Percentiles rank a stretch among this genome's conserved stretches.
Conservation (phyloP, 441 rosid genomes). For the Croton setiger region DNA sequence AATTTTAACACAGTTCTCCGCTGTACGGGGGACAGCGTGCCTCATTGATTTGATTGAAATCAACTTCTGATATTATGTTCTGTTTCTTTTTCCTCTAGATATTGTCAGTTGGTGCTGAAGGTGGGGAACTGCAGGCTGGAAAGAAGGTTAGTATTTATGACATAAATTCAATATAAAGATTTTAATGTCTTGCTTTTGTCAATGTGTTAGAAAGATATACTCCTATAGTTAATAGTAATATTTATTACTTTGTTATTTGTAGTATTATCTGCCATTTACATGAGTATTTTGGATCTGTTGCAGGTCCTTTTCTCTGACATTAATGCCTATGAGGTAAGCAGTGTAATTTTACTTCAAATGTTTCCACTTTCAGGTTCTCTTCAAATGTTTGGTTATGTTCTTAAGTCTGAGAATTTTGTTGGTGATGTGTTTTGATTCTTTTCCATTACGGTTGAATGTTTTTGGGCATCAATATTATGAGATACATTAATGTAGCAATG, state of each 20-base stretch:
- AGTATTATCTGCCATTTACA: neutral
- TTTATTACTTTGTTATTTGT: neutral
- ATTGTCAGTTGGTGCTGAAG: conserved; percentile 65
- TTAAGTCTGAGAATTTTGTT: neutral
- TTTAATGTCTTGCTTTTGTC: neutral
- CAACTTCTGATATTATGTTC: neutral
- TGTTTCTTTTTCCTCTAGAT: conserved; percentile 33
- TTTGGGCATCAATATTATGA: no score
- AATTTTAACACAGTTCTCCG: no score
- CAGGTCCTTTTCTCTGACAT: conserved; percentile 69
- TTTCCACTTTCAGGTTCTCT: neutral
- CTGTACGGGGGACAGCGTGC: no score
- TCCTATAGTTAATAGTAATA: neutral
- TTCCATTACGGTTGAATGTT: no score
- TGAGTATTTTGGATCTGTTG: neutral
- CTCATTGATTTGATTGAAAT: neutral
- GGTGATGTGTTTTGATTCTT: neutral
- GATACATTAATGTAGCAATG: neutral
- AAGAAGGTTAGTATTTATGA: conserved; percentile 48
- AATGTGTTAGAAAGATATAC: neutral
- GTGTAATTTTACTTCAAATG: neutral
- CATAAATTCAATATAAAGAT: neutral
- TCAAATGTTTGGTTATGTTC: neutral
- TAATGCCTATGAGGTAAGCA: conserved; percentile 68
- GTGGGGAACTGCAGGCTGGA: conserved; percentile 54